Conservation (phyloP, 2,329 filamentous ascomycete genomes). For the Dichotomopilus funicola region DNA sequence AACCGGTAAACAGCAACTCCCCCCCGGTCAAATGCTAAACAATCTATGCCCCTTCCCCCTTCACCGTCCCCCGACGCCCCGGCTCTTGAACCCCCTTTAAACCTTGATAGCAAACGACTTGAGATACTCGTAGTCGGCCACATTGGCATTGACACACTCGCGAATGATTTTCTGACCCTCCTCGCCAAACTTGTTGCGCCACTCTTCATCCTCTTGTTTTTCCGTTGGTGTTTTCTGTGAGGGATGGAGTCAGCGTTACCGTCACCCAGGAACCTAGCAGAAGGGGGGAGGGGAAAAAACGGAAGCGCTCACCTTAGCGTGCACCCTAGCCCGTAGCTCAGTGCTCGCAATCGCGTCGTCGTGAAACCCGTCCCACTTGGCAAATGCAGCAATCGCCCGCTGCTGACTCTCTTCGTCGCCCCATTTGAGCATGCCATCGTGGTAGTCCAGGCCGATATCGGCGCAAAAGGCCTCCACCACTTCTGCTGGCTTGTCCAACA, state of each 20-base stretch:
- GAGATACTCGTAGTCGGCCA: conserved; percentile 72
- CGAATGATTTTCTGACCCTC: conserved; percentile 64
- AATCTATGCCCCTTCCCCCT: no score
- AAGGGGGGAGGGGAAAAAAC: conserved; percentile 3
- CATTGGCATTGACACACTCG: conserved; percentile 63
- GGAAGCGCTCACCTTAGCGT: conserved; percentile 48
- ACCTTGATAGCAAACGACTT: conserved; percentile 68
- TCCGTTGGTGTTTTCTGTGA: conserved; percentile 54
- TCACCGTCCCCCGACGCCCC: not conserved
- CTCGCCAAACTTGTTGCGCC: conserved; percentile 67
- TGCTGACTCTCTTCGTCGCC: conserved; percentile 68
- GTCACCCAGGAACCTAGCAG: not conserved
- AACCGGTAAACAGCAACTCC: no score
- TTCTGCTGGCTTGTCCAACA: conserved; percentile 75
- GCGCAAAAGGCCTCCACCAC: conserved; percentile 76
- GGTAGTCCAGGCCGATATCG: conserved; percentile 71
- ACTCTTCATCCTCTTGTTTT: conserved; percentile 63
- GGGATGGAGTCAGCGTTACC: not conserved
- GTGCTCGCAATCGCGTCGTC: conserved; percentile 85
- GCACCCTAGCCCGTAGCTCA: conserved; percentile 62
- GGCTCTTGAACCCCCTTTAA: not conserved
- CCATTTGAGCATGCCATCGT: conserved; percentile 77
- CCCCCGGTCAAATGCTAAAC: no score
- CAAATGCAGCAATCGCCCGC: conserved; percentile 68
- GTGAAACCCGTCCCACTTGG: conserved; percentile 97